These are phyloP conservation scores for Phytophthora agathidicida DNA, from an alignment of 352 stramenopile species.

Conservation along the genomic window DNA sequence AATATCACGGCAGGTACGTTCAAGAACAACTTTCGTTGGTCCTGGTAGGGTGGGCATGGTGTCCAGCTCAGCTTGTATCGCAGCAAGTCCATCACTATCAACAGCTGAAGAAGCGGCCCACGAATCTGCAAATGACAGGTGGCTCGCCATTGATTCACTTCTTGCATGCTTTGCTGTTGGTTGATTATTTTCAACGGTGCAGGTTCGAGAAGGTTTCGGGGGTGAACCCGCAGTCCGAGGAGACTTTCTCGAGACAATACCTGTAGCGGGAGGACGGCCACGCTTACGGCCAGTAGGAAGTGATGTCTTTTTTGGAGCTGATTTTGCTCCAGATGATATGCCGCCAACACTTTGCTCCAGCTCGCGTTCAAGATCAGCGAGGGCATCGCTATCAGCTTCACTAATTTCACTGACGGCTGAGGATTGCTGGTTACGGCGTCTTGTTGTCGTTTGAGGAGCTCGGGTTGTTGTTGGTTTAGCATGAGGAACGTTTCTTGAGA, in stretches of 20 bases:
- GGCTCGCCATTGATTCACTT: conserved; percentile 12
- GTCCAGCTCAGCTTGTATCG: conserved; percentile 43
- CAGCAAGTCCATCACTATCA: conserved; percentile 37
- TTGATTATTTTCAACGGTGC: background rate
- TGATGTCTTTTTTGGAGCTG: background rate
- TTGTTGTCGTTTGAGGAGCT: background rate
- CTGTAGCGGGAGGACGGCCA: background rate
- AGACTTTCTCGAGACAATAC: conserved; percentile 9
- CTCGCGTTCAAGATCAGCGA: conserved; percentile 60
- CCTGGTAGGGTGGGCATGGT: conserved; percentile 7
- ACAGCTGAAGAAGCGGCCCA: conserved; percentile 23
- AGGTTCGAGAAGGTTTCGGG: background rate
- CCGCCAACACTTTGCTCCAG: conserved; percentile 31
- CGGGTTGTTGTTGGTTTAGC: background rate
- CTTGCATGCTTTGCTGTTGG: conserved; percentile 10
- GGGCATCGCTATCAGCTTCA: conserved; percentile 36
- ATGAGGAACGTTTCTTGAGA: too few species aligned
- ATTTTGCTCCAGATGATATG: conserved; percentile 4
- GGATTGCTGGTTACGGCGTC: background rate
- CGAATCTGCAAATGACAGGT: conserved; percentile 21
- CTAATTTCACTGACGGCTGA: conserved; percentile 14
- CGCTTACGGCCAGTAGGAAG: conserved; percentile 9
- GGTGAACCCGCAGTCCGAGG: background rate
- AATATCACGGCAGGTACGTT: background rate
- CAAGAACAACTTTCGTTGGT: background rate